phyloP scores from a whole-genome alignment of 2,329 filamentous ascomycete genomes.

The Ceratocystis eucalypticola region DNA sequence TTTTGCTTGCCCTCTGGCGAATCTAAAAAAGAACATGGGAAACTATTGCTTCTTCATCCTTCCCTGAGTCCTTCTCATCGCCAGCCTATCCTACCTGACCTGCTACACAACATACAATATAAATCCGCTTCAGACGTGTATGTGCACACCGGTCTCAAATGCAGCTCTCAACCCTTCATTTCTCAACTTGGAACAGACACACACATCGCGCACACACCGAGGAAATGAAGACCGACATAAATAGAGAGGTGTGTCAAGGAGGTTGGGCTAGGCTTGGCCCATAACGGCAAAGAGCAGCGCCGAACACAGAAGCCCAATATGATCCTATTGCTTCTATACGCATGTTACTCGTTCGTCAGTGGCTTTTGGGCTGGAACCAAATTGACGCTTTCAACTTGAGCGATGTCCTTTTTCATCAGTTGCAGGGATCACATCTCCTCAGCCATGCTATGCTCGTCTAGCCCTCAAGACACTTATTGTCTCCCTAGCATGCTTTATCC shows the following conservation, averaged over 20 bases:
- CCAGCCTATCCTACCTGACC: background rate
- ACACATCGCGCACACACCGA: background rate
- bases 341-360: background rate
- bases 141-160: background rate
- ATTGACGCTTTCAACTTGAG: background rate
- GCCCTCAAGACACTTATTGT: background rate
- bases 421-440: background rate
- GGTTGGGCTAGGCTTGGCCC: background rate
- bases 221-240: slow-evolving; percentile 1
- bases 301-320: background rate
- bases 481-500: background rate
- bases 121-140: background rate
- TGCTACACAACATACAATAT: background rate
- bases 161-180: slow-evolving; percentile 4
- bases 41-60: slow-evolving; percentile 4
- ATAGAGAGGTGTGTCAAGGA: background rate
- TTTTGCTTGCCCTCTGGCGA: background rate
- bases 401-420: background rate
- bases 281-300: background rate
- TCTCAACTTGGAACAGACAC: background rate
- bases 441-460: background rate
- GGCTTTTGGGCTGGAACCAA: background rate
- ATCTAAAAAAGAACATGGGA: background rate
- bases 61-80: background rate
- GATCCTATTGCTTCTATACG: background rate